These are phyloP conservation scores for Magnusiomyces fungicola DNA, from an alignment of 1,139 yeast genomes.

Conservation along the genomic window DNA sequence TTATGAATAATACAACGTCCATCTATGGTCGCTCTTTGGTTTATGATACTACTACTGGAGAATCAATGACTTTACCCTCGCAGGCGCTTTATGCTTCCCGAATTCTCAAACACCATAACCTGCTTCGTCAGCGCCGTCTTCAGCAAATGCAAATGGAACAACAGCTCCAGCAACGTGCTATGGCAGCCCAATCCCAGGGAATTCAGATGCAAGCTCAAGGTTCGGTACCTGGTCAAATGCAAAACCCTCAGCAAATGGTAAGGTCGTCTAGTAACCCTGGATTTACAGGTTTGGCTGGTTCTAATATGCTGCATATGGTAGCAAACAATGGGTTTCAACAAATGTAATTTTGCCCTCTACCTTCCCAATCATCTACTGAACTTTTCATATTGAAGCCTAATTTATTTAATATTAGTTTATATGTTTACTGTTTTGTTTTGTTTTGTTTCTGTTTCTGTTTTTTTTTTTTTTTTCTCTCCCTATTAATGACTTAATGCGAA, in stretches of 20 bases:
- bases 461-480: too few relatives aligned
- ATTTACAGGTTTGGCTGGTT: not conserved
- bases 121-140: conserved; percentile 12
- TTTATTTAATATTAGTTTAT: too few relatives aligned
- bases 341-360: not conserved
- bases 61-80: conserved; percentile 30
- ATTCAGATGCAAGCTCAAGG: not conserved
- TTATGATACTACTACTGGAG: conserved; percentile 27
- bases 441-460: too few relatives aligned
- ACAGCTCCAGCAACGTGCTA: conserved; percentile 1
- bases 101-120: conserved; percentile 19
- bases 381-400: too few relatives aligned
- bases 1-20: conserved; percentile 31
- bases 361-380: too few relatives aligned
- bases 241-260: not conserved
- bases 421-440: too few relatives aligned
- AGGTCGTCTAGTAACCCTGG: not conserved
- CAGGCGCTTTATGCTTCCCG: conserved; percentile 24
- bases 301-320: not conserved
- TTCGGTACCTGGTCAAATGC: not conserved
- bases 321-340: not conserved
- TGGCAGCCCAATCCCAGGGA: not conserved
- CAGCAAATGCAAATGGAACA: conserved; percentile 14
- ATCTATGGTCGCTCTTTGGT: conserved; percentile 32
- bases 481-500: too few relatives aligned